Evolutionary conservation across 371 early-diverging fungal species (phyloP), one percentile per base, ranked within the genome.

Genomic region (Mucor circinelloides): DNA sequence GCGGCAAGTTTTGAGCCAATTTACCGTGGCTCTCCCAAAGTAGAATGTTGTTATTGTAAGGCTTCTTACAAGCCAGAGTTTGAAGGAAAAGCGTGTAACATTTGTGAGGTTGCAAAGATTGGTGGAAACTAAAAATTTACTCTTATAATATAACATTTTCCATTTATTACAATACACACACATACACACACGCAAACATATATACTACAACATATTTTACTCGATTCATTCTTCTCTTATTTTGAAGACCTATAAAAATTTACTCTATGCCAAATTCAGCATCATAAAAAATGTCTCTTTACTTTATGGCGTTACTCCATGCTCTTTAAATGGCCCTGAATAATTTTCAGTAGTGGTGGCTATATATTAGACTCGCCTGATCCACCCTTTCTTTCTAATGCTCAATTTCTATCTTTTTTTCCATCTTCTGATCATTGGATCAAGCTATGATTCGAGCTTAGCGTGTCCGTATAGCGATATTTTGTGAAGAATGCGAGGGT

Each of bases 41-140:
- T 87, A 13, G 75, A 84, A 38, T 98, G 98, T 75, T 88, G 95
- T 27, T 96, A 88, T 86, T 97, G 97, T 82, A 81, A 87, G 46
- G 91, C 97, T 3, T 84, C 90, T n/a, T 96, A 90, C 82, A 89
- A 90, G 70, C 94, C 95, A 23, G 93, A 94, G 70, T 89, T 78
- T 72, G 78, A 86, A 57, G 94, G 90, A 55, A 79, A 79, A 60
- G 81, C 94, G 48, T 97, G 97, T 84, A 85, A 84, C 21, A 85
- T 95, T 36, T 98, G 99, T 79, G 89, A 93, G 44, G 75, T 97
- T 52, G 83, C 93, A 8, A 79, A 87, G 68, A 83, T 92, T 60
- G 90, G 87, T 19, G 32, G 52, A 25, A 55, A 61, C 44, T 58
- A 62, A 68, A 40, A 10, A 10, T 13, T 9, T 40, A 40, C 40